phyloP scores from a whole-genome alignment of 2,329 filamentous ascomycete genomes.

The Cercospora sp. region DNA sequence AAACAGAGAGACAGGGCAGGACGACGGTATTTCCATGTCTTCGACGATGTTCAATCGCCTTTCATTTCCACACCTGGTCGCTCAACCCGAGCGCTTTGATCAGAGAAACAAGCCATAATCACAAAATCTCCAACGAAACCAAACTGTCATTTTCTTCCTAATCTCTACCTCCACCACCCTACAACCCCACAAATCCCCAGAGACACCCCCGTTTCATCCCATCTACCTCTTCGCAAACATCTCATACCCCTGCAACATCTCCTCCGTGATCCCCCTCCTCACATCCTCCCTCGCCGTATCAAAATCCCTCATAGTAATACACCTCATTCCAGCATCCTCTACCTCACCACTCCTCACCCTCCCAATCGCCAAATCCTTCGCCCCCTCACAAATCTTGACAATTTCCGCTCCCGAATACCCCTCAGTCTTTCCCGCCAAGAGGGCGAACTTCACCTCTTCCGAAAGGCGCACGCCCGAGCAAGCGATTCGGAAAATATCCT shows the following conservation, averaged over 20 bases:
- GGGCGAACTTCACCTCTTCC: conserved; percentile 64
- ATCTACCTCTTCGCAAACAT: conserved; percentile 40
- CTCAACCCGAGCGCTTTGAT: too few species aligned
- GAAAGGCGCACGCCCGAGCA: conserved; percentile 61
- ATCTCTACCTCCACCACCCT: neutral
- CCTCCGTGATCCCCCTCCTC: conserved; percentile 59
- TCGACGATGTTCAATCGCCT: neutral
- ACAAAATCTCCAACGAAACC: too few species aligned
- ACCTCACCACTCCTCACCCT: conserved; percentile 32
- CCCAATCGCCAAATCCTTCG: conserved; percentile 34
- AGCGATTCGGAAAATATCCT: conserved; percentile 72
- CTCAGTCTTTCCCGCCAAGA: conserved; percentile 65
- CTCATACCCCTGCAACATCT: conserved; percentile 61
- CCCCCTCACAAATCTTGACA: conserved; percentile 54
- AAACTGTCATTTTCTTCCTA: too few species aligned
- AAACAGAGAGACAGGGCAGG: neutral
- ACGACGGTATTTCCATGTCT: neutral
- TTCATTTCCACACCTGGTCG: too few species aligned
- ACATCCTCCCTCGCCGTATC: conserved; percentile 45
- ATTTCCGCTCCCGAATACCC: conserved; percentile 88
- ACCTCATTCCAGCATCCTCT: conserved; percentile 28
- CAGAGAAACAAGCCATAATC: too few species aligned
- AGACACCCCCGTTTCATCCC: too few species aligned
- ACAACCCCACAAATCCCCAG: neutral
- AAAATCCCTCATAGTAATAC: conserved; percentile 47